phyloP scores from a whole-genome alignment of 1,139 yeast species.

The Geotrichum macrosporum region DNA sequence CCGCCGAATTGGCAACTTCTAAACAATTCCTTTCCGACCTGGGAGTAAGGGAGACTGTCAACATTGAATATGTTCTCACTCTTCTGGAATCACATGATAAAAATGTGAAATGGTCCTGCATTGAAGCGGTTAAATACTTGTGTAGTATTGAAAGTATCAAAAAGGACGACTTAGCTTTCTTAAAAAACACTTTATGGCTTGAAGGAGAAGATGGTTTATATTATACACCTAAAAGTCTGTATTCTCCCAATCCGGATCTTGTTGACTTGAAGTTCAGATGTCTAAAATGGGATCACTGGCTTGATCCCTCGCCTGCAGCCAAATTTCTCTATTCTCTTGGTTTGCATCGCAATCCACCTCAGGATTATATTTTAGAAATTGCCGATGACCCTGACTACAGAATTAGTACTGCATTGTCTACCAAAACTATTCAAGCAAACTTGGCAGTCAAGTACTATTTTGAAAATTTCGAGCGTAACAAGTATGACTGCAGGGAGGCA shows the following conservation, averaged over 20 bases:
- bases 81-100: conserved; percentile 33
- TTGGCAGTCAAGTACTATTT: conserved; percentile 30
- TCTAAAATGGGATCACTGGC: conserved; percentile 36
- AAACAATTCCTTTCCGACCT: conserved; percentile 35
- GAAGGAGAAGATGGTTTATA: conserved; percentile 25
- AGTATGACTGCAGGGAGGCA: conserved; percentile 26
- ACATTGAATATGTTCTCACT: conserved; percentile 40
- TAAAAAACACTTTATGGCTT: conserved; percentile 35
- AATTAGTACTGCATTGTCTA: conserved; percentile 1
- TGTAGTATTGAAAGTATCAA: conserved; percentile 31
- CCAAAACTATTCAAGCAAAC: conserved; percentile 23
- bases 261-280: conserved; percentile 34
- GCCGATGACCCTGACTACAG: conserved; percentile 18
- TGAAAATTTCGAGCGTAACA: conserved; percentile 24
- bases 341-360: conserved; percentile 32
- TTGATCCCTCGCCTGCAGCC: conserved; percentile 33
- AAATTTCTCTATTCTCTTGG: conserved; percentile 36
- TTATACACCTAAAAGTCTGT: conserved; percentile 31
- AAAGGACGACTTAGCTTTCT: conserved; percentile 35
- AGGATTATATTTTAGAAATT: conserved; percentile 27
- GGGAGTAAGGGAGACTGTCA: conserved; percentile 42
- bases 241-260: conserved; percentile 35
- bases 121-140: conserved; percentile 39
- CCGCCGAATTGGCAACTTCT: conserved; percentile 29
- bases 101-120: conserved; percentile 37